These are phyloP conservation scores for Saturnispora mendoncae DNA, from an alignment of 805 yeast genomes.

Conservation along the genomic window DNA sequence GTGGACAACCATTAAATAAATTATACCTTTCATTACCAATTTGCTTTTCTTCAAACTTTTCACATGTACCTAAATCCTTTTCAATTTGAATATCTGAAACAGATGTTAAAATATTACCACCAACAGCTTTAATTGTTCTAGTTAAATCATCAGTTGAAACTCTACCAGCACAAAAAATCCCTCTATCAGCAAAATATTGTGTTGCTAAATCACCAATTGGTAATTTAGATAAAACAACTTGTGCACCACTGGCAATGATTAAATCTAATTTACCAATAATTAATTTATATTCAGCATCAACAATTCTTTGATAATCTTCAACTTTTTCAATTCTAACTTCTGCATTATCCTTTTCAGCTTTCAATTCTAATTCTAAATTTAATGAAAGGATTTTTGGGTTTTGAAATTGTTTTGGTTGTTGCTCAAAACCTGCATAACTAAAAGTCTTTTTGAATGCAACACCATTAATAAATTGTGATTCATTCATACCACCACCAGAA, in stretches of 20 bases:
- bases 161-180: slow-evolving; percentile 95
- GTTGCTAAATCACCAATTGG: slow-evolving; percentile 99
- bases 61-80: slow-evolving; percentile 79
- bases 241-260: slow-evolving; percentile 78
- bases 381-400: slow-evolving; percentile 77
- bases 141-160: slow-evolving; percentile 84
- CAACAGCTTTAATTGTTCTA: slow-evolving; percentile 88
- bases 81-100: slow-evolving; percentile 55
- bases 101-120: slow-evolving; percentile 80
- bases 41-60: slow-evolving; percentile 81
- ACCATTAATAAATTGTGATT: slow-evolving; percentile 80
- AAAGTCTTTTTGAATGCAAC: slow-evolving; percentile 97
- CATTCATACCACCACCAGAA: slow-evolving; percentile 95
- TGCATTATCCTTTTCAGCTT: slow-evolving; percentile 98
- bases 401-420: slow-evolving; percentile 81
- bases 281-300: slow-evolving; percentile 98
- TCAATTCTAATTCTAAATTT: slow-evolving; percentile 90
- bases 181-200: slow-evolving; percentile 93
- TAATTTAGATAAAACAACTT: slow-evolving; percentile 83
- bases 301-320: slow-evolving; percentile 87
- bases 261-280: slow-evolving; percentile 79
- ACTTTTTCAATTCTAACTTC: slow-evolving; percentile 95
- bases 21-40: slow-evolving; percentile 95
- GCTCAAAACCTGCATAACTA: slow-evolving; percentile 97
- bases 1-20: slow-evolving; percentile 85